Evolutionary conservation across 768 basidiomycete species (phyloP), one percentile per base, ranked within the genome.

Genomic region (Tricholoma sp.): DNA sequence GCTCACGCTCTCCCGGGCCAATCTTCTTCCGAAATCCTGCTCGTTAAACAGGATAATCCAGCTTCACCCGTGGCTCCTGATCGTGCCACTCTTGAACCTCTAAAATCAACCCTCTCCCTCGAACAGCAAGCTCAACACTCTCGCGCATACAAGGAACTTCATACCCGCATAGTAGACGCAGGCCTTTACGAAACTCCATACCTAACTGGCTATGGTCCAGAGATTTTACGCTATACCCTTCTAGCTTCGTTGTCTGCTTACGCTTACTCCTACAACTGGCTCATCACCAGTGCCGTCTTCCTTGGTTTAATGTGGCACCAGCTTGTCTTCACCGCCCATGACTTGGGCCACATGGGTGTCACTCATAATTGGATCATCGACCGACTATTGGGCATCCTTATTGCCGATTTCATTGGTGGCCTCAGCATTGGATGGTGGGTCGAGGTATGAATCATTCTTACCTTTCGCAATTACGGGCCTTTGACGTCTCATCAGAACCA

Each of bases 401-500:
- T 98, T 46, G 91, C 96, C 0, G 83, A 94, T 69, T 92, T 87
- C 65, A 76, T 94, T 49, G 97, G 97, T 22, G 97, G 97, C 4
- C 76, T 99, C 54, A 97, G 94, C 68, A 80, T 97, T 21, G 92
- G 94, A 39, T 99, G 97, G 97, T 99, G 96, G 96, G 91, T 93
- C 39, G 83, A 94, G 69, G 94, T 95, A 64, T 75, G 94, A 84
- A n/a, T 11, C 51, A 10, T 43, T 57, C n/a, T 57, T 52, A 52
- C 37, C 31, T 14, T 32, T 19, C 41, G 4, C 24, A 3, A 27
- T 27, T 5, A 27, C 24, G 24, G n/a, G 5, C 24, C 24, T 34
- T 57, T 61, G 46, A 62, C 55, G 53, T 57, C 57, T 27, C 61
- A 50, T 34, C 61, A 92, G 89, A 92, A 90, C 68, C 97, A 99